Conservation (phyloP, 345 rosid species). For the Zanthoxylum bungeanum region DNA sequence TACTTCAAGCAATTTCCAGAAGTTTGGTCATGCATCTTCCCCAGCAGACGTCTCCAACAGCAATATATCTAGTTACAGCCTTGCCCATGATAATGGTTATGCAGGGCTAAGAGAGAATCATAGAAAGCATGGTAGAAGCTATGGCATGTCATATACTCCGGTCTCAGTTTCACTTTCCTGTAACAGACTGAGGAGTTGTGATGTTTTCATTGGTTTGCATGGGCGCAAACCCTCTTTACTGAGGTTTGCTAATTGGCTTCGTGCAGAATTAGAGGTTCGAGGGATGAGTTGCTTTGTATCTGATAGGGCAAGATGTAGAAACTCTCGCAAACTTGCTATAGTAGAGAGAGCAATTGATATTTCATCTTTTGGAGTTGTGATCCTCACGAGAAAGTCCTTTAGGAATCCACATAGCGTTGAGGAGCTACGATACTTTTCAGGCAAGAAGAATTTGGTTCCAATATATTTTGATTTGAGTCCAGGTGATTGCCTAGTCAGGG, state of each 20-base stretch:
- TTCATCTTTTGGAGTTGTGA: conserved; percentile 81
- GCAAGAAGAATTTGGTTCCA: conserved; percentile 90
- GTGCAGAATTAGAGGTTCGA: conserved; percentile 87
- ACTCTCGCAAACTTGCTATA: conserved; percentile 57
- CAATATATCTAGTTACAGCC: conserved; percentile 36
- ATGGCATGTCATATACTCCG: conserved; percentile 35
- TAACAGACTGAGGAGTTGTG: conserved; percentile 70
- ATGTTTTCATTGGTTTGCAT: conserved; percentile 74
- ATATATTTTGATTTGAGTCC: conserved; percentile 81
- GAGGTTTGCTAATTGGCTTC: conserved; percentile 80
- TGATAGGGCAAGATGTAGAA: conserved; percentile 74
- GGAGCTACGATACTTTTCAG: conserved; percentile 71
- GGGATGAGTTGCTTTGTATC: conserved; percentile 90
- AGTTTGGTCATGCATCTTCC: conserved; percentile 38
- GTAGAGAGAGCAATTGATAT: conserved; percentile 81
- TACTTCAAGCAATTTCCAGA: conserved; percentile 39
- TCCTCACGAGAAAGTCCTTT: conserved; percentile 76
- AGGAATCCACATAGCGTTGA: conserved; percentile 78
- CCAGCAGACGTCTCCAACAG: conserved; percentile 48
- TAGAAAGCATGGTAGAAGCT: conserved; percentile 39
- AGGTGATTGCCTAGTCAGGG: conserved; percentile 87
- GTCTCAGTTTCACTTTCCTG: conserved; percentile 62
- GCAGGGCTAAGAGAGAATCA: conserved; percentile 31
- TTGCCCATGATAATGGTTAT: conserved; percentile 28
- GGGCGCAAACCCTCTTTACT: conserved; percentile 78